Base-by-base conservation (phyloP, 2,329 filamentous ascomycete genomes). In the Colletotrichum falcatum region DNA sequence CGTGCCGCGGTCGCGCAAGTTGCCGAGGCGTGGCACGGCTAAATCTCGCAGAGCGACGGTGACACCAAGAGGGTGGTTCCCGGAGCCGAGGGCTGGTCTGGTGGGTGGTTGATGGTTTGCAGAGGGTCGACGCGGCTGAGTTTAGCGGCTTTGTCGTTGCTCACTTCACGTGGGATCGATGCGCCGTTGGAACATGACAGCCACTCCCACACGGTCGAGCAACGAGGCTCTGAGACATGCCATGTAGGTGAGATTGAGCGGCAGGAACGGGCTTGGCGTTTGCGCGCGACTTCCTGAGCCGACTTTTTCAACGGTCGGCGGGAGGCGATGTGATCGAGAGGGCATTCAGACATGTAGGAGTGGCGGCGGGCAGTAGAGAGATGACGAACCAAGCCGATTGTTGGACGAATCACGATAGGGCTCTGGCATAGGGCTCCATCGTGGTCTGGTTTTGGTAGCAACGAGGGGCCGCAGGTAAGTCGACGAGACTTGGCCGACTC, bases 221-320 rank as follows among this genome's bases (percentile, higher is more conserved):
- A 37, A 49, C 42, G 44, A 18, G 14, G 18, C 44, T 67, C 37
- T 58, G 67, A 53, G 64, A 70, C 67, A 63, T 53, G n/a, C 63
- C 66, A 60, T 35, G 63, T 30, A 46, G 64, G 63, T 33, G 53
- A 59, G 33, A 51, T 61, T 53, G 42, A 51, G 49, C 56, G 56
- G 9, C 42, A 49, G 51, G 67, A 53, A 58, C 26, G n/a, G n/a
- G 49, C 56, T 61, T 67, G 60, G 51, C 51, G 39, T 26, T 26
- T n/a, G 16, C 16, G n/a, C n/a, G 23, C 48, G 26, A 35, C 12
- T 53, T 30, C 12, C 42, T 51, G 8, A 28, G 33, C 5, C 35
- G 14, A 33, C 1, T 30, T 1, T 20, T 7, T 4, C 8, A 64
- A 51, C 5, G 48, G 20, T 8, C 20, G 18, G 59, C 44, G 8